Evolutionary conservation across 2,329 filamentous ascomycete species (phyloP).

Genomic region (Colletotrichum horii): DNA sequence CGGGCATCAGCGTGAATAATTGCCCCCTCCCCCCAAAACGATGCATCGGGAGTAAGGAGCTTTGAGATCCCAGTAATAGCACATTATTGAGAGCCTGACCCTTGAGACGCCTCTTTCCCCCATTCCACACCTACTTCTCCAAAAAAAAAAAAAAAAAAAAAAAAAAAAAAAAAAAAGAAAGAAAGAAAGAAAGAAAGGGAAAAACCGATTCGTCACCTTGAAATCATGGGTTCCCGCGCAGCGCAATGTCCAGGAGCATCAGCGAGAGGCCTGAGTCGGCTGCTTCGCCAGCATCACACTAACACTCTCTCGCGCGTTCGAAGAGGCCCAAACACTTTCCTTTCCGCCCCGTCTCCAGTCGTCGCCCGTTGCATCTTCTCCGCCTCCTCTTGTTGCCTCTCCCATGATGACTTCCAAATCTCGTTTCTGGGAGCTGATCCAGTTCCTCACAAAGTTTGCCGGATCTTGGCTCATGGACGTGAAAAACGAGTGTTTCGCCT

Average conservation of each 20-base stretch:
- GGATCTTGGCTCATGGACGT: slow-evolving; percentile 80
- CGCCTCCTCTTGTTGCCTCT: slow-evolving; percentile 72
- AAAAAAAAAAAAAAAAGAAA: background rate
- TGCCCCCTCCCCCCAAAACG: background rate
- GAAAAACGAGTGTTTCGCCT: slow-evolving; percentile 91
- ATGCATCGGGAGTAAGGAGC: background rate
- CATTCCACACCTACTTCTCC: background rate
- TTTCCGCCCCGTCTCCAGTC: slow-evolving; percentile 72
- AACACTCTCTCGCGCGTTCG: slow-evolving; percentile 67
- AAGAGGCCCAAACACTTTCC: slow-evolving; percentile 60
- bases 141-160: background rate
- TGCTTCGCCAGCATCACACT: slow-evolving; percentile 64
- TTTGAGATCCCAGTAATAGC: background rate
- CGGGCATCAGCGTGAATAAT: background rate
- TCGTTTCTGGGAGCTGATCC: slow-evolving; percentile 89
- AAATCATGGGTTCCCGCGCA: background rate
- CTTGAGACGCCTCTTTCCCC: background rate
- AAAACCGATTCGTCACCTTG: background rate
- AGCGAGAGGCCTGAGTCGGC: slow-evolving; percentile 28
- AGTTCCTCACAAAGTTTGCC: slow-evolving; percentile 81
- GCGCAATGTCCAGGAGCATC: background rate
- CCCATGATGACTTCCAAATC: slow-evolving; percentile 89
- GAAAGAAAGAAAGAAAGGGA: background rate
- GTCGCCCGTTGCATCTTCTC: slow-evolving; percentile 60
- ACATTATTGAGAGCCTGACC: background rate